These are phyloP conservation scores for Periglandula ipomoeae DNA, from an alignment of 2,329 filamentous ascomycete genomes.

Conservation along the genomic window DNA sequence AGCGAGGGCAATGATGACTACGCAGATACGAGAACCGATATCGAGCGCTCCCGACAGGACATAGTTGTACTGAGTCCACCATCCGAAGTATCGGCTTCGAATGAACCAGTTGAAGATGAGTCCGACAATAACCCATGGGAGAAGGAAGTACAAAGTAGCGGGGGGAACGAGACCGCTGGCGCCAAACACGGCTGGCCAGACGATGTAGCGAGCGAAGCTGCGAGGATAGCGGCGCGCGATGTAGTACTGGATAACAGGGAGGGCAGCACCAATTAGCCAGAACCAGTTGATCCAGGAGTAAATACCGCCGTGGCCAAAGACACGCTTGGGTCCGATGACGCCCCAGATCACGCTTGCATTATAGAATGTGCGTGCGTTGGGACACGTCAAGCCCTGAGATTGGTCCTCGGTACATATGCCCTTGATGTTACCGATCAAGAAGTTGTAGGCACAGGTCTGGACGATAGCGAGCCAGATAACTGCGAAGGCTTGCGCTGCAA, in stretches of 20 bases:
- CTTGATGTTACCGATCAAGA: conserved; percentile 52
- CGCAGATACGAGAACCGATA: conserved; percentile 55
- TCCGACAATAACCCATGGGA: conserved; percentile 61
- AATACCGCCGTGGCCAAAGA: conserved; percentile 55
- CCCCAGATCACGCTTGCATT: conserved; percentile 66
- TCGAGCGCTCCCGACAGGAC: conserved; percentile 64
- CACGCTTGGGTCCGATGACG: conserved; percentile 59
- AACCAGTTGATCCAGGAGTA: conserved; percentile 61
- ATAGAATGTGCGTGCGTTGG: conserved; percentile 49
- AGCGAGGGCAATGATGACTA: conserved; percentile 61
- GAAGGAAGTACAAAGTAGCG: conserved; percentile 61
- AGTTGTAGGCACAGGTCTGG: conserved; percentile 57
- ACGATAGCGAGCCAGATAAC: conserved; percentile 53
- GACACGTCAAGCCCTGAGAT: conserved; percentile 48
- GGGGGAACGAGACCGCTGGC: conserved; percentile 56
- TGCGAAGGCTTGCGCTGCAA: conserved; percentile 49
- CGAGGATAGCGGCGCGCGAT: conserved; percentile 52
- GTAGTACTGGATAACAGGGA: conserved; percentile 56
- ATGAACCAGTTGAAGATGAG: conserved; percentile 61
- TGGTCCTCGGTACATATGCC: conserved; percentile 48
- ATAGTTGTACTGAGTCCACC: conserved; percentile 76
- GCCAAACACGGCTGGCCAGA: conserved; percentile 59
- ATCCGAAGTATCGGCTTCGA: conserved; percentile 54
- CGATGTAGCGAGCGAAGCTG: conserved; percentile 55
- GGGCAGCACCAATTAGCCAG: conserved; percentile 56